phyloP scores from a whole-genome alignment of 371 early-diverging fungal species.

The Hamiltosporidium tvaerminnensis region DNA sequence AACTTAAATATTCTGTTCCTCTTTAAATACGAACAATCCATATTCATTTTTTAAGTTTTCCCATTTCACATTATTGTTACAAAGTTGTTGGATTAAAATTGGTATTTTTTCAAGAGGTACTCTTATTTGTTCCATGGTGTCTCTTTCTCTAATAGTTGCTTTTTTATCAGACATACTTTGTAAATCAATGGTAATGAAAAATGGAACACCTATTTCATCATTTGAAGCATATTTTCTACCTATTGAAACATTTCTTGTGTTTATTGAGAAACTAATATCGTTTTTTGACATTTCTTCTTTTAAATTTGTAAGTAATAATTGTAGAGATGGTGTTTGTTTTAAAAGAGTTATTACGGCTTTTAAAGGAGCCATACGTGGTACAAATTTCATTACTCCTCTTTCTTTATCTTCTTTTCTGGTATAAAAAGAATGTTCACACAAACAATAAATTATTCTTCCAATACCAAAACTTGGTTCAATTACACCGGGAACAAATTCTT shows the following conservation, averaged over 20 bases:
- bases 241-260: conserved; percentile 57
- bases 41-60: too few species aligned
- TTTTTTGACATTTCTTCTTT: conserved; percentile 37
- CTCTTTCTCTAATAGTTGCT: conserved; percentile 89
- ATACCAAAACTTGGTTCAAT: conserved; percentile 99
- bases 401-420: conserved; percentile 69
- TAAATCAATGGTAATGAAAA: conserved; percentile 91
- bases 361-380: conserved; percentile 71
- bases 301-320: conserved; percentile 57
- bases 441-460: conserved; percentile 86
- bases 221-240: conserved; percentile 90
- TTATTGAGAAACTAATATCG: conserved; percentile 26
- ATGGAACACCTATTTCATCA: conserved; percentile 95
- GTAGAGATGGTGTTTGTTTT: conserved; percentile 61
- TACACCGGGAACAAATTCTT: conserved; percentile 88
- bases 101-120: too few species aligned
- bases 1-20: too few species aligned
- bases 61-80: too few species aligned
- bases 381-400: conserved; percentile 55
- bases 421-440: conserved; percentile 86
- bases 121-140: conserved; percentile 81
- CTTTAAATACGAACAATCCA: too few species aligned
- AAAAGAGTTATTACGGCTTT: conserved; percentile 79
- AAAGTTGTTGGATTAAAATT: too few species aligned
- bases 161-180: conserved; percentile 75